A percentile compares a stretch with the other conserved stretches of the same genome.
Conservation (phyloP, 73 alveolate species). For the Uronychia setigera region DNA sequence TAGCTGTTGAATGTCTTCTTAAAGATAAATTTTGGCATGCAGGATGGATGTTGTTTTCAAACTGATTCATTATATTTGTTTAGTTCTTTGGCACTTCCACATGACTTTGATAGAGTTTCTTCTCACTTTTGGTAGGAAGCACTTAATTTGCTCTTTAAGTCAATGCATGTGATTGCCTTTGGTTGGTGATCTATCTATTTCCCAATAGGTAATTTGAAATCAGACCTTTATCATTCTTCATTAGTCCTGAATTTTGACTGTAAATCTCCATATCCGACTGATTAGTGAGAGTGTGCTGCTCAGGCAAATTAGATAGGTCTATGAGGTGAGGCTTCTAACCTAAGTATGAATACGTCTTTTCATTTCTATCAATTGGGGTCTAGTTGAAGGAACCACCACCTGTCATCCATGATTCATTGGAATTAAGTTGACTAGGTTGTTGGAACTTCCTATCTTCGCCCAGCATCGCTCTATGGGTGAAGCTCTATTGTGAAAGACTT, state of each 20-base stretch:
- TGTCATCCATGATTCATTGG: too few species aligned
- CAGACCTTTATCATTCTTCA: not conserved
- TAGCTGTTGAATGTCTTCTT: not conserved
- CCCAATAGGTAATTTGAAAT: not conserved
- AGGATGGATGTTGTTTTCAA: not conserved
- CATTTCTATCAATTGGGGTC: not conserved
- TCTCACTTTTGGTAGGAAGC: not conserved
- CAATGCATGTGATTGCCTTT: too few species aligned
- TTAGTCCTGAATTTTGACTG: not conserved
- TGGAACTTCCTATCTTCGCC: too few species aligned
- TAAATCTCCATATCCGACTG: not conserved
- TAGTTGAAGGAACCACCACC: not conserved
- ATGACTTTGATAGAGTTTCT: not conserved
- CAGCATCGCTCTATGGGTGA: not conserved
- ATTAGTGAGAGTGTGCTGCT: not conserved
- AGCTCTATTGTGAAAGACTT: not conserved
- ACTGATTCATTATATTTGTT: too few species aligned
- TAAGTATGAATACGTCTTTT: not conserved
- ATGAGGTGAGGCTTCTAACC: not conserved
- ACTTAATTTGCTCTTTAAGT: too few species aligned
- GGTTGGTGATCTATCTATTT: not conserved
- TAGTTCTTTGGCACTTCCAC: constrained; percentile 1
- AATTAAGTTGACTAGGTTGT: too few species aligned
- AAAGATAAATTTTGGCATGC: not conserved
- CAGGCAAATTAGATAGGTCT: not conserved